Base-by-base conservation (phyloP, 2,329 filamentous ascomycete genomes). In the Aureobasidium sp. region DNA sequence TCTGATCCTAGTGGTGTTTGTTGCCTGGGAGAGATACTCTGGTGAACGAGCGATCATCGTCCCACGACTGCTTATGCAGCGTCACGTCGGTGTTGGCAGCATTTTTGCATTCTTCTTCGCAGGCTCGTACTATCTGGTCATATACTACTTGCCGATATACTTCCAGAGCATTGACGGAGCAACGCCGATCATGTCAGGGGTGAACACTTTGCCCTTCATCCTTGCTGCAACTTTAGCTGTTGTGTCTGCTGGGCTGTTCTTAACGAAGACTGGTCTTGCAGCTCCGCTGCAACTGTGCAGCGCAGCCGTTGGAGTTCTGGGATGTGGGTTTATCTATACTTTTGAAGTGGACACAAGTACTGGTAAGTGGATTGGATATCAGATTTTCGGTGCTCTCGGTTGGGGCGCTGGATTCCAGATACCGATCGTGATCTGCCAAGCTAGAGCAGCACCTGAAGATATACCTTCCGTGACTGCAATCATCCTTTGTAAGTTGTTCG, bases 111-210 rank as follows among this genome's bases (percentile, higher is more conserved):
- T 78, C 48, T 77, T 76, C 69, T 70, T 83, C 36, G 81, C 81
- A n/a, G 80, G 76, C 18, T 68, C 75, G 10, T 82, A 84, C 72
- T 82, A 82, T 73, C 68, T 83, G 67, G 70, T 81, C 43, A 76
- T 80, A 55, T 84, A 82, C 74, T 84, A 80, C 69, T 73, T 84
- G 31, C 75, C 79, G 72, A 66, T 84, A 79, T 77, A 83, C 80
- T 83, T 85, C 80, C 78, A 84, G 68, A 81, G 82, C 23, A 82
- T 85, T 74, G 82, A 85, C 67, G 80, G 80, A 11, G 78, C 76
- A 2, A 77, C 76, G 0, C 81, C 83, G 3, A 56, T 56, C 36
- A 36, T n/a, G 7, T 56, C 54, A 11, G 54, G 54, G 18, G 54
- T 56, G 25, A 29, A 38, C 9, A 56, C 43, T 36, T 38, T 56